Conservation (phyloP, 371 early-diverging fungal species). For the Fennellomyces sp. region DNA sequence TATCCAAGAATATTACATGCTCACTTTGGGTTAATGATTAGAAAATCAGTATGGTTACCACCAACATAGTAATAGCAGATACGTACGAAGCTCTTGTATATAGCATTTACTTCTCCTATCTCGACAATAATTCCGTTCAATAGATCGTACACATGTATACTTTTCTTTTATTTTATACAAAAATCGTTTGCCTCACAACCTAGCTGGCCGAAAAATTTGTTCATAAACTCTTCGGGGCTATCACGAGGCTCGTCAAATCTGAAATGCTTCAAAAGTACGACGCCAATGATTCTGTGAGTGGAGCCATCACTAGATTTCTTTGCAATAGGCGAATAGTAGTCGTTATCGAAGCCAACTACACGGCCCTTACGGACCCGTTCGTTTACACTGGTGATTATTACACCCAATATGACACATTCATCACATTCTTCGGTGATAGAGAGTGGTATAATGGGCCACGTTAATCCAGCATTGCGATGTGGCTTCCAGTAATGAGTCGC, state of each 20-base stretch:
- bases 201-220: neutral
- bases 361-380: too few relatives aligned
- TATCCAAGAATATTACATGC: too few relatives aligned
- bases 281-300: neutral
- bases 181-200: neutral
- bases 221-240: neutral
- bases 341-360: neutral
- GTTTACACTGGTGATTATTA: neutral
- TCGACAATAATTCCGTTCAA: too few relatives aligned
- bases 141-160: too few relatives aligned
- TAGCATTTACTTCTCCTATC: too few relatives aligned
- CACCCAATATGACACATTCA: neutral
- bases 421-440: neutral
- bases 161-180: neutral
- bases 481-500: neutral
- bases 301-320: neutral
- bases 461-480: neutral
- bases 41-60: too few relatives aligned
- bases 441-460: neutral
- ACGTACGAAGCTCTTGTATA: too few relatives aligned
- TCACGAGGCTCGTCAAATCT: neutral
- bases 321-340: neutral
- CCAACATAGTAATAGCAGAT: too few relatives aligned
- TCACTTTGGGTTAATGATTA: too few relatives aligned
- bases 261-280: neutral